A percentile compares a stretch with the other conserved stretches of the same genome.
phyloP scores from a whole-genome alignment of 2,329 filamentous ascomycete genomes.

The Apiospora saccharicola region DNA sequence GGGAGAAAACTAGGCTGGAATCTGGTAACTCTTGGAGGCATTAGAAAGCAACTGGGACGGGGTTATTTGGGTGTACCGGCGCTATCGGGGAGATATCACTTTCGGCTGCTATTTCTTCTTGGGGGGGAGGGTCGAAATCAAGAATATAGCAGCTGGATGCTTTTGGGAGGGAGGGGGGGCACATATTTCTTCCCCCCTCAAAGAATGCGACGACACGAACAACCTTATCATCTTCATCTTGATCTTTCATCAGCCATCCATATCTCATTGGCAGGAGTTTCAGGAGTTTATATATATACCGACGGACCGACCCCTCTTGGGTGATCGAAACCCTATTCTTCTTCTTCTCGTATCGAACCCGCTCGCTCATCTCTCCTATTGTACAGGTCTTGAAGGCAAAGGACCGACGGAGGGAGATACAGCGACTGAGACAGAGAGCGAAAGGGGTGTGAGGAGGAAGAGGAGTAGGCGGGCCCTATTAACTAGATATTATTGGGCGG shows the following conservation, averaged over 20 bases:
- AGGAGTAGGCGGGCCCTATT: neutral
- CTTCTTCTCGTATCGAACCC: neutral
- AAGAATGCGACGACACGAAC: neutral
- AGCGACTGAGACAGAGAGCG: neutral
- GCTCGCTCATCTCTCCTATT: neutral
- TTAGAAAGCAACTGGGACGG: neutral
- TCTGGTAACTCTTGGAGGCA: slow-evolving; percentile 16
- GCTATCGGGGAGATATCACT: neutral
- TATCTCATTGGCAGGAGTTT: slow-evolving; percentile 22
- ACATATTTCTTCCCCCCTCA: neutral
- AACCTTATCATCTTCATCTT: neutral
- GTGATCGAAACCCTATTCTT: too few relatives aligned
- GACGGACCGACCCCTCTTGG: neutral
- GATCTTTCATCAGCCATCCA: neutral
- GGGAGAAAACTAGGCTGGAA: slow-evolving; percentile 24
- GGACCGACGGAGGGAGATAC: neutral
- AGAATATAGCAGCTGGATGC: neutral
- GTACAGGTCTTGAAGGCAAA: neutral
- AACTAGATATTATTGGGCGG: neutral
- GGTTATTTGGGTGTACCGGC: neutral
- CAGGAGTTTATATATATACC: slow-evolving; percentile 18
- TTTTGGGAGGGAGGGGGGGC: neutral
- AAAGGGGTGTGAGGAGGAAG: neutral
- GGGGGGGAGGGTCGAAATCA: neutral
- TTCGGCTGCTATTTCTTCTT: neutral